Evolutionary conservation across 1,284 basidiomycete genomes (phyloP).

Genomic region (Microbotryum scabiosae): DNA sequence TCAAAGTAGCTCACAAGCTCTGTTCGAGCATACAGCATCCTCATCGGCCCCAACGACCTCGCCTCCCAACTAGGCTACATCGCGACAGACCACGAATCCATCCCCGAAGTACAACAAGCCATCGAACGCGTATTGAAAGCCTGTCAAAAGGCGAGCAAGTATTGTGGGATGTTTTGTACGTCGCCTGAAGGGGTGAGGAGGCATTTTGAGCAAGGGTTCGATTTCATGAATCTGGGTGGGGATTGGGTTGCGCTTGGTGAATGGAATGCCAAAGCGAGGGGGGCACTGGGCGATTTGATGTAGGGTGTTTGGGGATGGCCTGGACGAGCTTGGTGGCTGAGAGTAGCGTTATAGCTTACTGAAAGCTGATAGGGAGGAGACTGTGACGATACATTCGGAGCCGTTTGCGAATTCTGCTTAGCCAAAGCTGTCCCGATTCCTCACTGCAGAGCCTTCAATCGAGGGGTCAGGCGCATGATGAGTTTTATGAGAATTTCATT

Average conservation of each 20-base stretch:
- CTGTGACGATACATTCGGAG: too few species aligned
- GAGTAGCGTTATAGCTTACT: too few species aligned
- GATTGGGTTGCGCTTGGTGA: slow-evolving; percentile 26
- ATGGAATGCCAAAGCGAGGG: slow-evolving; percentile 8
- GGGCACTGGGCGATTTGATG: neutral
- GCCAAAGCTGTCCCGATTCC: too few species aligned
- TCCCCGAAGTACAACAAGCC: slow-evolving; percentile 35
- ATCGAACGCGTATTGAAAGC: slow-evolving; percentile 35
- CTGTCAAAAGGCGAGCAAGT: slow-evolving; percentile 35
- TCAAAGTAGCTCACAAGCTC: too few species aligned
- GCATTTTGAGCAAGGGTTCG: slow-evolving; percentile 31
- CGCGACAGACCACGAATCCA: slow-evolving; percentile 32
- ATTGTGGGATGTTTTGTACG: slow-evolving; percentile 32
- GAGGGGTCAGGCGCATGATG: slow-evolving; percentile 30
- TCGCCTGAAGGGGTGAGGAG: slow-evolving; percentile 18
- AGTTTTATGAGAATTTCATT: slow-evolving; percentile 29
- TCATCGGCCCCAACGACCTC: slow-evolving; percentile 38
- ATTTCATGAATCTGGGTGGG: slow-evolving; percentile 35
- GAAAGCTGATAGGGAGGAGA: too few species aligned
- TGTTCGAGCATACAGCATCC: too few species aligned
- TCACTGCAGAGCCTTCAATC: slow-evolving; percentile 1
- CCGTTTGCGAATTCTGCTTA: too few species aligned
- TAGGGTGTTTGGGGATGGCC: too few species aligned
- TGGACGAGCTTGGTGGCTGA: too few species aligned
- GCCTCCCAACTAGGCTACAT: slow-evolving; percentile 34